phyloP scores from a whole-genome alignment of 2,329 filamentous ascomycete genomes.

The Leptographium wingfieldii region DNA sequence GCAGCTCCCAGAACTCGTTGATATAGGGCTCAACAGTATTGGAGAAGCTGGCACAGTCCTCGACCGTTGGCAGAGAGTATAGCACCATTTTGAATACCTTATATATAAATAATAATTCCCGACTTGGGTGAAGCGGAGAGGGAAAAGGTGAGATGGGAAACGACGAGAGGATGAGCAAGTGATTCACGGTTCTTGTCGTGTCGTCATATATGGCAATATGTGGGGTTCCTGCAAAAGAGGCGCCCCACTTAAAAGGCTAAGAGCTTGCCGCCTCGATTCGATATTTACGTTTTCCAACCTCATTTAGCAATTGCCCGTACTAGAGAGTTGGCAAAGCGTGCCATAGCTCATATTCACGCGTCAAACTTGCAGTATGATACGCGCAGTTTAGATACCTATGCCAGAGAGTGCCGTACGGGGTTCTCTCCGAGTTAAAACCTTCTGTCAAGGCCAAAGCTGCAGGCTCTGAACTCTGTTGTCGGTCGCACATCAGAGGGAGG shows the following conservation, averaged over 20 bases:
- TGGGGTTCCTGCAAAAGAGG: neutral
- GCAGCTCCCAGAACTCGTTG: constrained; percentile 56
- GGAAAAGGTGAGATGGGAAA: neutral
- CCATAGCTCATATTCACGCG: constrained; percentile 1
- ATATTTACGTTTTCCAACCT: neutral
- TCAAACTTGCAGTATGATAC: constrained; percentile 1
- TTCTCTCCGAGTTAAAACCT: neutral
- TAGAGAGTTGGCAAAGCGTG: neutral
- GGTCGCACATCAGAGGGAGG: neutral
- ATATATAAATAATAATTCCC: neutral
- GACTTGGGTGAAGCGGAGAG: too few species aligned
- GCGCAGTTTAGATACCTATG: neutral
- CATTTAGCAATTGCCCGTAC: neutral
- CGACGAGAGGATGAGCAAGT: neutral
- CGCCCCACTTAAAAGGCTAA: neutral
- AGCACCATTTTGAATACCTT: constrained; percentile 46
- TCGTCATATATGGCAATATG: neutral
- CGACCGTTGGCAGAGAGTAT: constrained; percentile 54
- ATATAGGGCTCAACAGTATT: constrained; percentile 66
- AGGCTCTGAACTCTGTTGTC: neutral
- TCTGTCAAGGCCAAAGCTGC: neutral
- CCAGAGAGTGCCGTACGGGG: neutral
- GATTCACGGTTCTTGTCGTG: neutral
- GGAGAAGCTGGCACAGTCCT: constrained; percentile 65
- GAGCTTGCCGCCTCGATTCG: neutral